Base-by-base conservation (phyloP, 345 rosid genomes). In the Nephelium lappaceum region DNA sequence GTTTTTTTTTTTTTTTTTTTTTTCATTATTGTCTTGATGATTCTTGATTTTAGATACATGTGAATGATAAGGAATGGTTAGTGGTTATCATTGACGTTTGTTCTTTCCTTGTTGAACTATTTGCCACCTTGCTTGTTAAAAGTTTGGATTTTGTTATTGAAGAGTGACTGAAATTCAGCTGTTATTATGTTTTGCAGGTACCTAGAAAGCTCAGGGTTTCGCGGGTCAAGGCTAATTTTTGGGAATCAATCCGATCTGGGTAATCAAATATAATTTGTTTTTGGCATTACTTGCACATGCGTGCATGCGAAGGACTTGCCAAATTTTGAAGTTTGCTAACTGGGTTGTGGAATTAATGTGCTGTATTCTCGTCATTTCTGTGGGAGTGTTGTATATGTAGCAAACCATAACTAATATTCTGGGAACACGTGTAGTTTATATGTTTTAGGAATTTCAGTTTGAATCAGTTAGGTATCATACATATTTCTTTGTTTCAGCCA, bases 211-310 rank as follows among this genome's bases (percentile, higher is more conserved):
- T 86, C 67, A 89, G 84, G 87, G 80, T 82, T 84, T 84, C 86
- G 45, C 87, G 81, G 8, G 85, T 91, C 82, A 88, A 83, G 78
- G 86, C 90, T n/a, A 84, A 83, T 71, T 90, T 95, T 84, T 95
- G 97, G 98, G 93, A 93, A 42, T 88, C 91, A 71, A 88, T 95
- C 45, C 88, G 87, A 91, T 86, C 94, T 45, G 97, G 97, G 98
- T 93, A 89, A 70, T 62, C 10, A 41, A n/a, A 23, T 58, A 12
- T 69, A 11, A 78, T 3, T 38, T 66, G n/a, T 55, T 61, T 45
- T 81, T 31, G 18, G 55, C 64, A 24, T 0, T 47, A 65, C 23
- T 72, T 61, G 58, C 68, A 19, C 38, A 0, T 24, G 12, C 51
- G 27, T 16, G 18, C 18, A 9, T 9, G 19, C 61, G 16, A 71